Conservation (phyloP, 2,329 filamentous ascomycete genomes). For the Furcasterigmium furcatum region DNA sequence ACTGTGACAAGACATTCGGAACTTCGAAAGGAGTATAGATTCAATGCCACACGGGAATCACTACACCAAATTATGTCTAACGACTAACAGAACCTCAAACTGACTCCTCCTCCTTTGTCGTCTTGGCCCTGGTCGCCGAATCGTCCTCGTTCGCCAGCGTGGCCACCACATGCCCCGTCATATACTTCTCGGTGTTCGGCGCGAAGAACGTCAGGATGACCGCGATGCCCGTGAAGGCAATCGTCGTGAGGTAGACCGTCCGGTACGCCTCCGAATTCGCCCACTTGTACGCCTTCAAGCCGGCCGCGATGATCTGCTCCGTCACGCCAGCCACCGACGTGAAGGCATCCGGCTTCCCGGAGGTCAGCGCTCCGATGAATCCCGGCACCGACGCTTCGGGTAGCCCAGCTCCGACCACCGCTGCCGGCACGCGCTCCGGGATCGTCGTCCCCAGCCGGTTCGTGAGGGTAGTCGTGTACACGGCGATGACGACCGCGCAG, state of each 20-base stretch:
- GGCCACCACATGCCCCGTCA: slow-evolving; percentile 25
- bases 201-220: slow-evolving; percentile 30
- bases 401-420: slow-evolving; percentile 30
- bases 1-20: too few relatives aligned
- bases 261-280: slow-evolving; percentile 35
- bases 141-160: too few relatives aligned
- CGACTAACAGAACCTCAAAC: too few relatives aligned
- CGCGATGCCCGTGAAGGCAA: slow-evolving; percentile 32
- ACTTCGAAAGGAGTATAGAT: too few relatives aligned
- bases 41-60: too few relatives aligned
- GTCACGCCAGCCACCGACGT: slow-evolving; percentile 25
- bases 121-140: too few relatives aligned
- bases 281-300: slow-evolving; percentile 19
- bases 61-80: too few relatives aligned
- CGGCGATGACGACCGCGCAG: slow-evolving; percentile 31
- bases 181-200: slow-evolving; percentile 26
- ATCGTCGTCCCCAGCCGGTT: slow-evolving; percentile 31
- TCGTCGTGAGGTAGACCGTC: slow-evolving; percentile 34
- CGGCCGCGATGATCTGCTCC: slow-evolving; percentile 22
- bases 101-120: too few relatives aligned
- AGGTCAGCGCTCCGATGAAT: slow-evolving; percentile 27
- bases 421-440: slow-evolving; percentile 24
- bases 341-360: slow-evolving; percentile 27
- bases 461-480: slow-evolving; percentile 34
- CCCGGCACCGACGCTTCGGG: slow-evolving; percentile 22